Base-by-base conservation (phyloP, 2,329 filamentous ascomycete species). In the Venturia aucupariae region DNA sequence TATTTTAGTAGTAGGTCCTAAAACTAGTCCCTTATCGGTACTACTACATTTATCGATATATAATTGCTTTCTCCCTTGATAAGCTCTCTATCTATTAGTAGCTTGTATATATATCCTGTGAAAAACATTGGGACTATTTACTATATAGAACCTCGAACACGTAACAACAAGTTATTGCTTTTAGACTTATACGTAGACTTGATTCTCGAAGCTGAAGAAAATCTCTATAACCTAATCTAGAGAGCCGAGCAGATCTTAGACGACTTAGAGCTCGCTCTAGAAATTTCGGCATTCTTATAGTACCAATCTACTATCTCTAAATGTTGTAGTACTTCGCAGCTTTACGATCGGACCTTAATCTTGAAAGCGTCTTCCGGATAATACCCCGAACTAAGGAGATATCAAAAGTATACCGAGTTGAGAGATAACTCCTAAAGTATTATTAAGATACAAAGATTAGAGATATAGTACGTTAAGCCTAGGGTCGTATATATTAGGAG, bases 1-100 rank as follows among this genome's bases (percentile, higher is more conserved):
- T 15, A 46, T 66, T 66, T 30, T 42, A 63, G 65, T 57, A 66
- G 60, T 41, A 66, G 65, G 66, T 66, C 63, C 65, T 41, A 66
- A 67, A 67, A 66, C 65, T 65, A 55, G 66, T 66, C 65, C 65
- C 65, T 59, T 54, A 54, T 61, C 46, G 46, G 48, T 41, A 67
- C 66, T n/a, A 64, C 64, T n/a, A n/a, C n/a, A 67, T 65, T 67
- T 48, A 67, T 67, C 62, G 59, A 67, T 67, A 46, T 66, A 67
- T 67, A 67, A 65, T 65, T 67, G 48, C 65, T 61, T 44, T 67
- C 66, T 62, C 59, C n/a, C 66, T 65, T 61, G 22, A 46, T 66
- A 35, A 35, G 54, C 38, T 60, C 59, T 65, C 27, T 65, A 61
- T 65, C 61, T 65, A 67, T 65, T 39, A 66, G 54, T 61, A 66